Base-by-base conservation (phyloP, 306 rosid genomes). In the Glycine soja region DNA sequence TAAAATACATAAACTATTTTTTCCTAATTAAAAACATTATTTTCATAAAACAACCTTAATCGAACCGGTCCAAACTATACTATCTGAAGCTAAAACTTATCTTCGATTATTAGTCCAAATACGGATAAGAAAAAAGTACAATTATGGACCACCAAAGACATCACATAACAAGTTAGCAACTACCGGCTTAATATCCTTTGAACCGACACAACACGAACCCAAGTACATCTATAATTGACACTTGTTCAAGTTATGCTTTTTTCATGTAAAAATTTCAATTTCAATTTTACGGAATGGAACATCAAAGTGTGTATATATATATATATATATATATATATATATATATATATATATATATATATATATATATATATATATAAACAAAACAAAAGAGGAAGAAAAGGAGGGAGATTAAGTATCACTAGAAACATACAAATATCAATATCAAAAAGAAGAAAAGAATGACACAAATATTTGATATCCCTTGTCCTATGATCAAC, bases 171-270 rank as follows among this genome's bases (percentile, higher is more conserved):
- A 32, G 19, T 13, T 61, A 36, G 48, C 11, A 79, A 84, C 78
- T 9, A 68, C 74, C 40, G 24, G 45, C 40, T 72, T 14, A 48
- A 11, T 36, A 32, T 65, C 42, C 52, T 71, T n/a, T 65, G 72
- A 52, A 43, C 36, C 40, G 24, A 19, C 70, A 32, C 7, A 69
- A 10, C 40, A 59, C 15, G 40, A 65, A 52, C 74, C 74, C 51
- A 80, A 75, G 65, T 80, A 75, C 87, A 63, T 42, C 36, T 61
- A 75, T 8, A 58, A 51, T 80, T 42, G 52, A 61, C 78, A 50
- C 51, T 14, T 66, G 32, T 62, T 46, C 19, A 42, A 54, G 59
- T 70, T 13, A 24, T 63, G 57, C 30, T 8, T 52, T 30, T 63
- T 36, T 48, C 74, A 62, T 48, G 42, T 53, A 50, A 50, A 71